These are phyloP conservation scores for Zea luxurians DNA, from an alignment of 176 grass and related monocot species.

Conservation along the genomic window DNA sequence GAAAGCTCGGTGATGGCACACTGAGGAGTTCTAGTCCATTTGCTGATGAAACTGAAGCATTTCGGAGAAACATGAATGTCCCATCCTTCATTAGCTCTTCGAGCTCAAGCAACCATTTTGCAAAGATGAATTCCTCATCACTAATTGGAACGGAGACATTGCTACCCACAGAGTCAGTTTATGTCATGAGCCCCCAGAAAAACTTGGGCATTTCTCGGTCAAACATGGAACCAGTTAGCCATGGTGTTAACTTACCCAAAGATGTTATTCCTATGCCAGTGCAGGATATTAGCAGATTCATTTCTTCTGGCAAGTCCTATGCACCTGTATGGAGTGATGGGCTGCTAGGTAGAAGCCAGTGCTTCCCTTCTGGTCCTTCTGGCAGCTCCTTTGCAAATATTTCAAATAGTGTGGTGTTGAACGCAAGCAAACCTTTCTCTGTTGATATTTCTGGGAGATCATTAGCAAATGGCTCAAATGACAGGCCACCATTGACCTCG, in stretches of 20 bases:
- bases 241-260: slow-evolving; percentile 13
- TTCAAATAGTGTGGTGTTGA: neutral
- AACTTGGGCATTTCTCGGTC: neutral
- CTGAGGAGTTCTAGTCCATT: slow-evolving; percentile 5
- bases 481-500: neutral
- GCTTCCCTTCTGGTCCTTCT: neutral
- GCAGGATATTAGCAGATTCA: slow-evolving; percentile 6
- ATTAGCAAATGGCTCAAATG: neutral
- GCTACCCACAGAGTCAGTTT: slow-evolving; percentile 23
- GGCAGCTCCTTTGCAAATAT: slow-evolving; percentile 4
- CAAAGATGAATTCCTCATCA: slow-evolving; percentile 22
- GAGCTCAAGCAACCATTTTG: neutral
- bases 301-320: neutral
- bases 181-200: neutral
- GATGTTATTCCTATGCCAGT: neutral
- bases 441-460: neutral
- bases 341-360: neutral
- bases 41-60: neutral
- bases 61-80: slow-evolving; percentile 1
- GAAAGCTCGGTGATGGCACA: slow-evolving; percentile 28
- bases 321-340: neutral
- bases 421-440: neutral
- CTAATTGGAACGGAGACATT: slow-evolving; percentile 4
- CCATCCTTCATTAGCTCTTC: neutral
- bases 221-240: neutral